Evolutionary conservation across 768 basidiomycete species (phyloP).

Genomic region (Auriscalpium vulgare): DNA sequence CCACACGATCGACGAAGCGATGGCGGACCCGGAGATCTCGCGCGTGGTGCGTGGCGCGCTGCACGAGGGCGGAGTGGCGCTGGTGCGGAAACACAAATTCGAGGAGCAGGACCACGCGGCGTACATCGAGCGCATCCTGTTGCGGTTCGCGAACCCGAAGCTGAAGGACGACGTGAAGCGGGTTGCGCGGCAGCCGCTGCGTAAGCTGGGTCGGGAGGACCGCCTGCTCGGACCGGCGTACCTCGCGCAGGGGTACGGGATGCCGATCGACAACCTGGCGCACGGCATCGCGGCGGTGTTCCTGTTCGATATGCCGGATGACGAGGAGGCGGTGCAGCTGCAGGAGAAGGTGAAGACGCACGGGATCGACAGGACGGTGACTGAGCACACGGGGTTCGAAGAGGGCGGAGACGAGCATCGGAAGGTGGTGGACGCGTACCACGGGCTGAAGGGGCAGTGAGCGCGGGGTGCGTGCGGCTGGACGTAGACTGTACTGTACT

Average conservation of each 20-base stretch:
- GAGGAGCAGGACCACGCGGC: constrained; percentile 16
- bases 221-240: constrained; percentile 28
- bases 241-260: constrained; percentile 26
- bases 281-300: constrained; percentile 30
- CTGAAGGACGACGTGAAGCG: constrained; percentile 29
- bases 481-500: too few species aligned
- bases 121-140: constrained; percentile 28
- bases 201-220: constrained; percentile 29
- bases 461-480: too few species aligned
- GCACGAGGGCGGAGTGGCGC: constrained; percentile 29
- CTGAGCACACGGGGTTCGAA: constrained; percentile 24
- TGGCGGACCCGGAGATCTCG: constrained; percentile 23
- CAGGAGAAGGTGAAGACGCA: constrained; percentile 18
- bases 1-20: constrained; percentile 24
- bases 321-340: constrained; percentile 27
- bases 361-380: constrained; percentile 23
- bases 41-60: constrained; percentile 25
- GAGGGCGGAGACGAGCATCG: constrained; percentile 15
- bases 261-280: constrained; percentile 24
- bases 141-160: constrained; percentile 27
- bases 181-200: constrained; percentile 31
- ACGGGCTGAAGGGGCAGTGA: constrained; percentile 6
- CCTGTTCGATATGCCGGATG: constrained; percentile 24
- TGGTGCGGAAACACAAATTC: constrained; percentile 24
- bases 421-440: constrained; percentile 17